Base-by-base conservation (phyloP, 1,284 basidiomycete genomes). In the Puccinia novopanici region DNA sequence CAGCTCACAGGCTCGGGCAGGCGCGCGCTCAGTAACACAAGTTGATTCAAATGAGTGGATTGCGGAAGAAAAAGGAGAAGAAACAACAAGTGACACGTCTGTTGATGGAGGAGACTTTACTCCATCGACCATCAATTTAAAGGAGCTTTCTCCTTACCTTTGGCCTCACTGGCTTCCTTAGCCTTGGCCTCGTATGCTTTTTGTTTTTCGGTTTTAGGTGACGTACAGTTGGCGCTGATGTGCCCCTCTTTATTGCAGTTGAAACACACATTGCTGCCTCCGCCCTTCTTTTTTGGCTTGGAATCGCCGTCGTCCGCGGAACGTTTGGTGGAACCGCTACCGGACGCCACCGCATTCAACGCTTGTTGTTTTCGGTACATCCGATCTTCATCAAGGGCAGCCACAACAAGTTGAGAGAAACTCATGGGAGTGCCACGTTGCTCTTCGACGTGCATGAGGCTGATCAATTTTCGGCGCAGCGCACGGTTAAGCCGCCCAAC, bases 191-290 rank as follows among this genome's bases (percentile, higher is more conserved):
- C n/a, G n/a, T n/a, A n/a, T n/a, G n/a, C n/a, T n/a, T n/a, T n/a
- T n/a, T n/a, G n/a, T n/a, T n/a, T n/a, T n/a, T n/a, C n/a, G n/a
- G n/a, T n/a, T n/a, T n/a, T n/a, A n/a, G n/a, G n/a, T n/a, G n/a
- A n/a, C n/a, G n/a, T n/a, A n/a, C n/a, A n/a, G n/a, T n/a, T 30
- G 9, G 42, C 8, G 6, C 19, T 37, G 1, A 37, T 30, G 34
- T 73, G 71, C 8, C 71, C 71, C 24, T 54, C 40, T 24, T 55
- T 48, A n/a, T 17, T 27, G 40, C 71, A 73, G 37, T 73, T 73
- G 40, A 54, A 73, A 42, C 71, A 73, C 5, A 3, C 12, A 17
- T 19, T 27, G 30, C 12, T 3, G 9, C 3, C 22, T 19, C 3
- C 34, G 19, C 50, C 27, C 13, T 73, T 24, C n/a, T 19, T 73